Evolutionary conservation across 1,139 yeast species (phyloP), one percentile per base, ranked within the genome.

Genomic region (Taphrina sp.): DNA sequence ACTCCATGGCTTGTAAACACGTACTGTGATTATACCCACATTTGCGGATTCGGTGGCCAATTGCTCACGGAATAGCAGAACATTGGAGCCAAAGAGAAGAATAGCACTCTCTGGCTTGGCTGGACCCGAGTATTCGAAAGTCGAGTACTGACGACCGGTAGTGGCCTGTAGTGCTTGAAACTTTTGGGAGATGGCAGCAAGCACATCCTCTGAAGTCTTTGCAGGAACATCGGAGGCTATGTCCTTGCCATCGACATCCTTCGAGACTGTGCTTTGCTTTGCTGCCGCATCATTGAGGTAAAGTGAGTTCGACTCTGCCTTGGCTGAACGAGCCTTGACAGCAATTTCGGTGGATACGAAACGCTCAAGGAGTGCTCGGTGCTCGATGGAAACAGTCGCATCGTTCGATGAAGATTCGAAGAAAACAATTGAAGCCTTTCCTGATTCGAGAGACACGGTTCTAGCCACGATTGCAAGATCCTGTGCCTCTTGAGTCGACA

Each of bases 1-100:
- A 60, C 77, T 72, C 73, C 88, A 85, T 12, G 96, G 96, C 64
- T 85, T 77, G 71, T 83, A 84, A 26, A 80, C 77, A 39, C 83
- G 79, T 47, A 86, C 74, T 4, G 80, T 72, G 36, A 85, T 70
- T 38, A 85, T 66, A 26, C 83, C 79, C 12, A 76, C 73, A 51
- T 70, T 66, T 22, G 75, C 69, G 36, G 73, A 67, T 34, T 64
- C 64, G 47, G 63, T 63, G 31, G 59, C 61, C 38, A 67, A 58
- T n/a, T 78, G 75, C 10, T 77, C 72, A 3, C 72, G 66, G 45
- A 83, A 71, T 3, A 75, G 75, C 4, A 74, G 72, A 31, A 73
- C 71, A 42, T 79, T 71, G 57, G 80, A 76, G 57, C 94, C 92
- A 62, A 86, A 75, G 57, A 80, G 74, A 16, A 87, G 75, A 29